These are phyloP conservation scores for Ligustrum vulgare DNA, from an alignment of 257 asterid species.

Conservation along the genomic window DNA sequence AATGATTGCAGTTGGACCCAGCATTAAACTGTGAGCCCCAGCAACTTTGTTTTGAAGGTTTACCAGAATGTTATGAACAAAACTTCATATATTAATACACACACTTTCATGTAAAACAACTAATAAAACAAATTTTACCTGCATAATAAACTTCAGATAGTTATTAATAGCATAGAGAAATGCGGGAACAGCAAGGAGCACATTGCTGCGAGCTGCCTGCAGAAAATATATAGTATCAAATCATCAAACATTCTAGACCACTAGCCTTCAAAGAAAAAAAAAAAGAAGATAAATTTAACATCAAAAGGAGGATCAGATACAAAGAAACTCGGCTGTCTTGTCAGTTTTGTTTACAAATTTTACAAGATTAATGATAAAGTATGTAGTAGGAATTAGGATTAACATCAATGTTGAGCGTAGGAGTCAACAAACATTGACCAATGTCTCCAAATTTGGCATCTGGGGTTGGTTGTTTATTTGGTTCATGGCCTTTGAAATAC, in stretches of 20 bases:
- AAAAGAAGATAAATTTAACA: neutral
- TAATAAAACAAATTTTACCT: slow-evolving; percentile 45
- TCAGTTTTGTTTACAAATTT: neutral
- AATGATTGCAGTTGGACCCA: neutral
- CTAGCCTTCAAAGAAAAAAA: slow-evolving; percentile 13
- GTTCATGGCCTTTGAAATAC: neutral
- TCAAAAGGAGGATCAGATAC: neutral
- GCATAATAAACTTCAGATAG: slow-evolving; percentile 89
- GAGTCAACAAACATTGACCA: neutral
- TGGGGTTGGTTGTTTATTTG: neutral
- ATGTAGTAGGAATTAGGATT: neutral
- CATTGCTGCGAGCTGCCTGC: slow-evolving; percentile 93
- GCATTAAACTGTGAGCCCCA: neutral
- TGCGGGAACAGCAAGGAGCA: slow-evolving; percentile 91
- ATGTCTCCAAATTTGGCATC: neutral
- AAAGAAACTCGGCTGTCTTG: neutral
- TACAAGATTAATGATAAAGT: neutral
- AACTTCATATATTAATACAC: neutral
- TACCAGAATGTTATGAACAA: neutral
- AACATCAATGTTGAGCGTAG: neutral
- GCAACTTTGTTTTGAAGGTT: neutral
- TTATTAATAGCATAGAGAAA: slow-evolving; percentile 90
- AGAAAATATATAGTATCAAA: slow-evolving; percentile 22
- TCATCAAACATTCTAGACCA: slow-evolving; percentile 21
- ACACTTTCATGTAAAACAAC: slow-evolving; percentile 12